These are phyloP conservation scores for Ophiosphaerella narmari DNA, from an alignment of 2,329 filamentous ascomycete genomes.

Conservation along the genomic window DNA sequence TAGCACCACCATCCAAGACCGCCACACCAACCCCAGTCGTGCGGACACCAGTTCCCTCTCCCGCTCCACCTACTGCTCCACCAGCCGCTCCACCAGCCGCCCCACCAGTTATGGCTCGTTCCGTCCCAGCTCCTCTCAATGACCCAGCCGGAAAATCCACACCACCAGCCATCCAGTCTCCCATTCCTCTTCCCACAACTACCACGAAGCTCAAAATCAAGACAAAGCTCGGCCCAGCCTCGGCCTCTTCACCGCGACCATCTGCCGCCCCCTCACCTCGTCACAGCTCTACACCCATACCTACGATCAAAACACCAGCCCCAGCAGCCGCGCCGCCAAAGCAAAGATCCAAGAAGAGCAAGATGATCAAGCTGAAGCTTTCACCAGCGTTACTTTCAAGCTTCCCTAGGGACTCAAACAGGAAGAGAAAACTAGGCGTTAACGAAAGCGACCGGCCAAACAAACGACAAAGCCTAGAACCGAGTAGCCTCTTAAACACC, in stretches of 20 bases:
- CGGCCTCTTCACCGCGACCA: constrained; percentile 5
- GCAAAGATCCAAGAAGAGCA: constrained; percentile 27
- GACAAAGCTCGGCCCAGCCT: constrained; percentile 19
- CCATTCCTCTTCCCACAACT: constrained; percentile 27
- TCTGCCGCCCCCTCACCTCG: constrained; percentile 11
- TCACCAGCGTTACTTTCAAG: constrained; percentile 17
- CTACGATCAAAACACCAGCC: constrained; percentile 4
- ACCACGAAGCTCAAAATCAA: constrained; percentile 37
- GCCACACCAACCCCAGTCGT: constrained; percentile 21
- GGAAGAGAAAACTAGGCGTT: constrained; percentile 28
- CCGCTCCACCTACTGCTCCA: constrained; percentile 8
- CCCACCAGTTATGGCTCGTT: constrained; percentile 8
- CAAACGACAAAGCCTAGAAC: constrained; percentile 37
- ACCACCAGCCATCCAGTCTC: constrained; percentile 29
- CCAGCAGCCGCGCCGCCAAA: constrained; percentile 10
- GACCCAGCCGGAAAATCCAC: constrained; percentile 21
- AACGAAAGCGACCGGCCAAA: constrained; percentile 25
- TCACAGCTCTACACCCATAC: constrained; percentile 15
- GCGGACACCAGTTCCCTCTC: constrained; percentile 10
- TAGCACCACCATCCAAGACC: constrained; percentile 17
- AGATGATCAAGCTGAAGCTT: constrained; percentile 31
- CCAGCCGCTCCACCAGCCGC: constrained; percentile 9
- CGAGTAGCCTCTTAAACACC: constrained; percentile 11
- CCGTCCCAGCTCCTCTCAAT: constrained; percentile 17
- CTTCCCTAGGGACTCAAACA: constrained; percentile 15